Conservation (phyloP, 331 rosid genomes). For the Erythrophleum ivorense region DNA sequence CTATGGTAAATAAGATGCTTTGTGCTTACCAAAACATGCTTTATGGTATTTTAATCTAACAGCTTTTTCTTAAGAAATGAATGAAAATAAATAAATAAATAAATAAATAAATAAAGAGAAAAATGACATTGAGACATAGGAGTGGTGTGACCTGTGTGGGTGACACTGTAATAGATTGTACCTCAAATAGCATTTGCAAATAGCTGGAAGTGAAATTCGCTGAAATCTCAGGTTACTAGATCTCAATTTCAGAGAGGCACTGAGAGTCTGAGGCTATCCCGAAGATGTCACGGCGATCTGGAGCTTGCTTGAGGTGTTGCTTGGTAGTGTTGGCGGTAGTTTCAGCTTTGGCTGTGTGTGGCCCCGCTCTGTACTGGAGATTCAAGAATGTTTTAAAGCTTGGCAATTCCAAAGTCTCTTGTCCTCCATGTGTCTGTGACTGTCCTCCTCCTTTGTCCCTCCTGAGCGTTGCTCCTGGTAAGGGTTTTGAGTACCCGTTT, state of each 20-base stretch:
- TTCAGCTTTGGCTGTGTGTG: slow-evolving; percentile 69
- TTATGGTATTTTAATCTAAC: too few relatives aligned
- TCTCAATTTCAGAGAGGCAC: slow-evolving; percentile 38
- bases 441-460: slow-evolving; percentile 78
- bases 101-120: too few relatives aligned
- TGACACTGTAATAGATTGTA: too few relatives aligned
- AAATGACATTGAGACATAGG: too few relatives aligned
- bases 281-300: slow-evolving; percentile 73
- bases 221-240: slow-evolving; percentile 13
- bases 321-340: slow-evolving; percentile 67
- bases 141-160: too few relatives aligned
- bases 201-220: background rate
- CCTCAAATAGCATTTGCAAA: background rate
- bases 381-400: slow-evolving; percentile 55
- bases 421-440: slow-evolving; percentile 69
- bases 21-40: too few relatives aligned
- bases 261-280: background rate
- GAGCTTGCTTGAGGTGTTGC: slow-evolving; percentile 63
- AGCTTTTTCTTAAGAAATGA: too few relatives aligned
- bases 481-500: background rate
- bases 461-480: slow-evolving; percentile 75
- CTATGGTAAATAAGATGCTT: too few relatives aligned
- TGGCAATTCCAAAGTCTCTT: slow-evolving; percentile 52
- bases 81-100: too few relatives aligned
- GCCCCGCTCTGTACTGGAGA: slow-evolving; percentile 72